phyloP scores from a whole-genome alignment of 768 basidiomycete species.

The Austroboletus eburneus region DNA sequence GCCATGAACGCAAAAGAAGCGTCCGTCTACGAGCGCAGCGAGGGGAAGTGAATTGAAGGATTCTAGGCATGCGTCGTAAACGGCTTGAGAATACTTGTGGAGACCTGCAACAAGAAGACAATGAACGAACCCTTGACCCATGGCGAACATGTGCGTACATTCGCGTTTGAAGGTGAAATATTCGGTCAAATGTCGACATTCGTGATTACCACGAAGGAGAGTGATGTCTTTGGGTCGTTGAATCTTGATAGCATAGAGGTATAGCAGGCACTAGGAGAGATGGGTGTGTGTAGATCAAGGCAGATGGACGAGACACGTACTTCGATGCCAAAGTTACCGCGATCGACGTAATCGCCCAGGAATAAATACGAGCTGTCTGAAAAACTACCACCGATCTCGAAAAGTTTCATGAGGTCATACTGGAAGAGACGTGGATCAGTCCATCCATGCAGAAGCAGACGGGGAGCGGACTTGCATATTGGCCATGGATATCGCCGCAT shows the following conservation, averaged over 20 bases:
- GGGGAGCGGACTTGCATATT: slow-evolving; percentile 88
- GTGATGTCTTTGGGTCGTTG: slow-evolving; percentile 80
- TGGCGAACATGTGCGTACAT: slow-evolving; percentile 50
- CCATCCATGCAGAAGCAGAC: slow-evolving; percentile 50
- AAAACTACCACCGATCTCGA: slow-evolving; percentile 88
- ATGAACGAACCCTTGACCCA: not conserved
- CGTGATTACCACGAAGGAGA: slow-evolving; percentile 92
- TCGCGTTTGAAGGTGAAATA: slow-evolving; percentile 99
- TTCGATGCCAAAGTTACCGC: slow-evolving; percentile 88
- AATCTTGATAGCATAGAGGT: slow-evolving; percentile 91
- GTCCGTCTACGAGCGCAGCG: slow-evolving; percentile 86
- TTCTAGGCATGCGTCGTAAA: slow-evolving; percentile 91
- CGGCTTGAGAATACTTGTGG: slow-evolving; percentile 32
- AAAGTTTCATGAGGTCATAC: slow-evolving; percentile 98
- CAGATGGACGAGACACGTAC: slow-evolving; percentile 31
- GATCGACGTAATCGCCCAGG: slow-evolving; percentile 95
- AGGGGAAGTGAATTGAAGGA: slow-evolving; percentile 91
- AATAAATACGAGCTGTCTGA: slow-evolving; percentile 87
- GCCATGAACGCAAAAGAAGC: slow-evolving; percentile 97
- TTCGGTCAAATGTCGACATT: slow-evolving; percentile 94
- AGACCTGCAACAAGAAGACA: slow-evolving; percentile 19
- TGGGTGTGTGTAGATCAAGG: not conserved
- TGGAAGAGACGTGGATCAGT: slow-evolving; percentile 28
- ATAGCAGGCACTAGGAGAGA: slow-evolving; percentile 69
- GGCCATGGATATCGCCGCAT: slow-evolving; percentile 96